phyloP scores from a whole-genome alignment of 257 asterid genomes.

The Ajuga chamaepitys region DNA sequence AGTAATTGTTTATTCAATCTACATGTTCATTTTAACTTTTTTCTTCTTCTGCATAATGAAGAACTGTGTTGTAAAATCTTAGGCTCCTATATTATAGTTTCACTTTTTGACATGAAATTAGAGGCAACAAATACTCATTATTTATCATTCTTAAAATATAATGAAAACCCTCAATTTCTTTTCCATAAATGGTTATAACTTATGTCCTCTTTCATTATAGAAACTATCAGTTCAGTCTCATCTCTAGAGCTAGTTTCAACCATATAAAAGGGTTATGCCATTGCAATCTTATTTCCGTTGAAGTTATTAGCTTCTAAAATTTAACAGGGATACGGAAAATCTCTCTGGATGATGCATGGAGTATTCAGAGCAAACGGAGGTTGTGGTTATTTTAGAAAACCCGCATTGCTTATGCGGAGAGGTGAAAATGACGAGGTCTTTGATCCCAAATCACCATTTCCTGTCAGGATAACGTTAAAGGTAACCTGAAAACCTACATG shows the following conservation, averaged over 20 bases:
- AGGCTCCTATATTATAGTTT: neutral
- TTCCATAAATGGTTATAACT: too few species aligned
- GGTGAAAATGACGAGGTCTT: constrained; percentile 45
- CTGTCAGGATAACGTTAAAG: constrained; percentile 65
- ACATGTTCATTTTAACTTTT: neutral
- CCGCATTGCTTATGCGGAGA: constrained; percentile 54
- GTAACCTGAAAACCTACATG: constrained; percentile 25
- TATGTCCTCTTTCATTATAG: neutral
- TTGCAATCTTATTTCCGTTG: neutral
- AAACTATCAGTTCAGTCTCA: neutral
- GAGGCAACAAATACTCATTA: neutral
- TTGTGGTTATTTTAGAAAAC: constrained; percentile 82
- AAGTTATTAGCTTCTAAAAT: neutral
- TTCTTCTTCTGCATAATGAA: neutral
- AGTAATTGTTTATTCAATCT: neutral
- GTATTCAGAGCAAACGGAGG: constrained; percentile 83
- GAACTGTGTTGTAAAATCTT: neutral
- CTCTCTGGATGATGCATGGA: constrained; percentile 98
- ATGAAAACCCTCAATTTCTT: neutral
- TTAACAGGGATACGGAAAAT: constrained; percentile 79
- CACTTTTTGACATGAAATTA: neutral
- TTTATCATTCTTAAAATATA: too few species aligned
- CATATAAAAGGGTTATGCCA: neutral
- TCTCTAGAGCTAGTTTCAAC: neutral
- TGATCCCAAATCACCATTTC: constrained; percentile 70